Evolutionary conservation across 192 early-diverging fungal genomes (phyloP), one percentile per base, ranked within the genome.

Genomic region (Linderina pennispora): DNA sequence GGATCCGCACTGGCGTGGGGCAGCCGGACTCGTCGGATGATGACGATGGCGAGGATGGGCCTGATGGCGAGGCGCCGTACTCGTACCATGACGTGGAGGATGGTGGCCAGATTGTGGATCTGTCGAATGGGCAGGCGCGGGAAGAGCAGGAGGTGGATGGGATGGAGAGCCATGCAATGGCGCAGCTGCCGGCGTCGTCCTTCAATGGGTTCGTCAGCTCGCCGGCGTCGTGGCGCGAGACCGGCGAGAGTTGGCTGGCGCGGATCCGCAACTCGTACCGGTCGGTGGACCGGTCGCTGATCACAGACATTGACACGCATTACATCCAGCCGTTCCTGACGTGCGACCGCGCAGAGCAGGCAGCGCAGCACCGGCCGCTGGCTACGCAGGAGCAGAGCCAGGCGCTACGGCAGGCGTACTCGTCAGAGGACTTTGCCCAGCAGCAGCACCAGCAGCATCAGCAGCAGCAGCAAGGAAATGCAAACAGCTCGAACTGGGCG

Each of bases 1-100:
- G 80, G 4, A 88, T 98, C 52, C 68, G 81, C 26, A 85, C 84
- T 0, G 93, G 91, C 6, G 85, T 73, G 28, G 53, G 56, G 4
- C 69, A 73, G 41, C 69, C 62, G 13, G 62, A 73, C 40, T 73
- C 63, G 4, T 65, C 63, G 0, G 69, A 73, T 11, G 69, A 73
- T 11, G 69, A 73, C 20, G 64, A 53, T 10, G 51, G 43, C 22
- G 17, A 24, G 21, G 16, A 45, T 19, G 43, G n/a, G n/a, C n/a
- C n/a, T n/a, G n/a, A n/a, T n/a, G n/a, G n/a, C n/a, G n/a, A n/a
- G n/a, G n/a, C n/a, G n/a, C n/a, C n/a, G n/a, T n/a, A n/a, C n/a
- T n/a, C n/a, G n/a, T n/a, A n/a, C n/a, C n/a, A n/a, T n/a, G n/a
- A n/a, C n/a, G n/a, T n/a, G n/a, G n/a, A n/a, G n/a, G n/a, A n/a